Evolutionary conservation across 768 basidiomycete genomes (phyloP), one percentile per base, ranked within the genome.

Genomic region (Cystobasidium onofrii): DNA sequence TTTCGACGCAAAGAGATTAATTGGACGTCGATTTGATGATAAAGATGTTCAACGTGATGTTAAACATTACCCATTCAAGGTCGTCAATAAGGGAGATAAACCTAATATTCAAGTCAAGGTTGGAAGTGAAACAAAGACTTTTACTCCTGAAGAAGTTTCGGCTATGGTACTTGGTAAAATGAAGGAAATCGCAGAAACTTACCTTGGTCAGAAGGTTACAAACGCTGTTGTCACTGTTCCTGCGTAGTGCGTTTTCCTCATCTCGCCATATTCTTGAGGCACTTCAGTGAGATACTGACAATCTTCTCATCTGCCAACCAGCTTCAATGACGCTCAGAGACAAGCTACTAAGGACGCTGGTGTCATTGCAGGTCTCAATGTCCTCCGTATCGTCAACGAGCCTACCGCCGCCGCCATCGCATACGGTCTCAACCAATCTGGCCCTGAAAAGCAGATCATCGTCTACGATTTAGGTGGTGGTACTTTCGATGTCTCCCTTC

Each of bases 161-260:
- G 93, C 95, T 73, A 98, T 97, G 95, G 86, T 98, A 78, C 85
- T 98, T 70, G 84, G 82, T 74, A 98, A 97, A 86, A 97, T 98
- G 95, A 97, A 96, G 86, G 95, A 98, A 85, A 98, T 92, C 31
- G 95, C 95, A 73, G 95, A 97, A 85, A 90, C 93, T 20, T 97
- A 95, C 83, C 90, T 98, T 74, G 93, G 93, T 79, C 87, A 92
- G 80, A 90, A 91, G 82, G 93, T 98, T 81, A 92, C 92, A 74
- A 91, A 98, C 82, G 94, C 95, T 74, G 94, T 98, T 63, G 91
- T 98, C 81, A 97, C 95, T 62, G 95, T 98, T 81, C 95, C 95
- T 60, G 94, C 94, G 71, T 96, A 78, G 89, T 90, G 75, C 76
- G 88, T 83, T 0, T n/a, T 3, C 1, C 36, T 50, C 25, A 33